phyloP scores from a whole-genome alignment of 805 yeast species.

The Torulaspora microellipsoides region DNA sequence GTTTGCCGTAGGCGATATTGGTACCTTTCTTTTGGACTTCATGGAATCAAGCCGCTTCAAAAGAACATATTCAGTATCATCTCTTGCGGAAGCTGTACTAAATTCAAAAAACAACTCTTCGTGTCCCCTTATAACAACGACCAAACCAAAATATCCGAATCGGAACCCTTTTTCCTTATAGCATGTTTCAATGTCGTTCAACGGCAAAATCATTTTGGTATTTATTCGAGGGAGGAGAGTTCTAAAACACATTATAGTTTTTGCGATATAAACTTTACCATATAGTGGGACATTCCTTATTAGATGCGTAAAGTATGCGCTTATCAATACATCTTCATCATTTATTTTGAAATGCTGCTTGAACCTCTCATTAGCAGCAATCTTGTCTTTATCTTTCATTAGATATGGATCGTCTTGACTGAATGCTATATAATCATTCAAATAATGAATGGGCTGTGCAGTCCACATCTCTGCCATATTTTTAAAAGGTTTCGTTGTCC shows the following conservation, averaged over 20 bases:
- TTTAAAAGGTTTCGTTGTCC: conserved; percentile 20
- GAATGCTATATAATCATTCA: conserved; percentile 34
- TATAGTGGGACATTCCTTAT: conserved; percentile 71
- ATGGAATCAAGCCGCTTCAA: conserved; percentile 46
- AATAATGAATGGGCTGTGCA: conserved; percentile 60
- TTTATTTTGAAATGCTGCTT: conserved; percentile 61
- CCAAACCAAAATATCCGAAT: conserved; percentile 67
- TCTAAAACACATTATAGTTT: conserved; percentile 67
- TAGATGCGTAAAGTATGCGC: conserved; percentile 67
- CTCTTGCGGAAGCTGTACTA: conserved; percentile 55
- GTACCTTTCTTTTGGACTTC: conserved; percentile 20
- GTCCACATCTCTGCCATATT: conserved; percentile 45
- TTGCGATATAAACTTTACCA: conserved; percentile 77
- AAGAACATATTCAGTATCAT: conserved; percentile 61
- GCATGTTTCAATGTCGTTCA: conserved; percentile 65
- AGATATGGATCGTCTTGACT: conserved; percentile 46
- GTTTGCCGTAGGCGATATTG: conserved; percentile 7
- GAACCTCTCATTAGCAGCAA: conserved; percentile 53
- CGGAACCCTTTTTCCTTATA: conserved; percentile 63
- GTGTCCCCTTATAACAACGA: conserved; percentile 63
- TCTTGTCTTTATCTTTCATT: conserved; percentile 40
- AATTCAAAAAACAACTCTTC: conserved; percentile 79
- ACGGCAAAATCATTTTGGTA: conserved; percentile 79
- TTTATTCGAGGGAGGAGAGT: conserved; percentile 72
- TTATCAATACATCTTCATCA: conserved; percentile 46